phyloP scores from a whole-genome alignment of 2,329 filamentous ascomycete genomes.

The Cladosporium halotolerans region DNA sequence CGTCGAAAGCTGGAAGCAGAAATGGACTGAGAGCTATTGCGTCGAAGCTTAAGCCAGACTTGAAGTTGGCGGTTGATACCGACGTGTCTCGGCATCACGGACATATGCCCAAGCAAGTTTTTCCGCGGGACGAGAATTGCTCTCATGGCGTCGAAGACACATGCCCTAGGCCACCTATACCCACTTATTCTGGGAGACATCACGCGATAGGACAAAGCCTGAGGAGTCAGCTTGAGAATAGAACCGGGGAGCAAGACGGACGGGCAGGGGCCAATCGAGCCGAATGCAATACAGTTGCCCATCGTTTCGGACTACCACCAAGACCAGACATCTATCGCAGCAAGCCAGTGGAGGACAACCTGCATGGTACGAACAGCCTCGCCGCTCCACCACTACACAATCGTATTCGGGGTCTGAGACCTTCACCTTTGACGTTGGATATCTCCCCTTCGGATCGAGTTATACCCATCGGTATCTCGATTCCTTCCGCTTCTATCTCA shows the following conservation, averaged over 20 bases:
- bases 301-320: background rate
- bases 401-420: conserved; percentile 22
- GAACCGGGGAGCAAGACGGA: background rate
- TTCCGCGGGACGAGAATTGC: conserved; percentile 24
- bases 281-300: background rate
- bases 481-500: conserved; percentile 51
- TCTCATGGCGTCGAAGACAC: no score
- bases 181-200: background rate
- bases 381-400: conserved; percentile 16
- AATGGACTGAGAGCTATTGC: conserved; percentile 1
- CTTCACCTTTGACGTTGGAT: conserved; percentile 34
- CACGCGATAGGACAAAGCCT: conserved; percentile 20
- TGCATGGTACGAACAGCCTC: conserved; percentile 40
- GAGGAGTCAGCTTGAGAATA: conserved; percentile 24
- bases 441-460: conserved; percentile 64
- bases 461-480: conserved; percentile 65
- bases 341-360: conserved; percentile 30
- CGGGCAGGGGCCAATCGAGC: background rate
- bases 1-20: conserved; percentile 1
- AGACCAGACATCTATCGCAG: conserved; percentile 5
- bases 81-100: conserved; percentile 51
- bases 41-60: conserved; percentile 10
- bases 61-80: conserved; percentile 50
- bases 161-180: no score
- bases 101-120: conserved; percentile 42